A percentile compares a stretch with the other conserved stretches of the same genome.
Conservation (phyloP, 2,329 filamentous ascomycete species). For the Mariannaea elegans region DNA sequence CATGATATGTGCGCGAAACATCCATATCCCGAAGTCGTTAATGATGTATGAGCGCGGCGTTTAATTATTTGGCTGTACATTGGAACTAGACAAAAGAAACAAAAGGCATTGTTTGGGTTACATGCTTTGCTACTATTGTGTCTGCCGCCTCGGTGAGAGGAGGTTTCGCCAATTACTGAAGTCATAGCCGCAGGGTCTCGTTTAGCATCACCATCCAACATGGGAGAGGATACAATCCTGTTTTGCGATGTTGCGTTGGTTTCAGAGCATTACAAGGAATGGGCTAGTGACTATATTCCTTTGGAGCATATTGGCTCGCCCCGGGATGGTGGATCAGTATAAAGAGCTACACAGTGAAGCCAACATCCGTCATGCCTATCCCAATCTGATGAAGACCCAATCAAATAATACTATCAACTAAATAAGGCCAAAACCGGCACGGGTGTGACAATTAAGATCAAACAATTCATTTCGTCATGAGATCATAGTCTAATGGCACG, state of each 20-base stretch:
- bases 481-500: slow-evolving; percentile 4
- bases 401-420: not conserved
- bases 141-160: slow-evolving; percentile 19
- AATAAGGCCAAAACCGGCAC: not conserved
- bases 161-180: not conserved
- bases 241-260: not conserved
- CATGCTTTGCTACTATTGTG: slow-evolving; percentile 30
- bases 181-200: not conserved
- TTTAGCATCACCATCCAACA: not conserved
- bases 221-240: not conserved
- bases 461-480: slow-evolving; percentile 1
- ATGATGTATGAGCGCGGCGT: slow-evolving; percentile 50
- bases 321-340: not conserved
- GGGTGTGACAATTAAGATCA: slow-evolving; percentile 3
- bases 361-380: not conserved
- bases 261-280: not conserved
- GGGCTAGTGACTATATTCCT: not conserved
- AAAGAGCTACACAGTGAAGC: not conserved
- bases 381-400: not conserved
- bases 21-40: slow-evolving; percentile 33
- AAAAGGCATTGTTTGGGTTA: slow-evolving; percentile 30
- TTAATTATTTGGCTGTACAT: slow-evolving; percentile 40
- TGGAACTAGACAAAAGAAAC: slow-evolving; percentile 42
- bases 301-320: too few species aligned
- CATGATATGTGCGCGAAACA: slow-evolving; percentile 27